Conservation (phyloP, 768 basidiomycete species). For the Sporobolomyces phaffii region DNA sequence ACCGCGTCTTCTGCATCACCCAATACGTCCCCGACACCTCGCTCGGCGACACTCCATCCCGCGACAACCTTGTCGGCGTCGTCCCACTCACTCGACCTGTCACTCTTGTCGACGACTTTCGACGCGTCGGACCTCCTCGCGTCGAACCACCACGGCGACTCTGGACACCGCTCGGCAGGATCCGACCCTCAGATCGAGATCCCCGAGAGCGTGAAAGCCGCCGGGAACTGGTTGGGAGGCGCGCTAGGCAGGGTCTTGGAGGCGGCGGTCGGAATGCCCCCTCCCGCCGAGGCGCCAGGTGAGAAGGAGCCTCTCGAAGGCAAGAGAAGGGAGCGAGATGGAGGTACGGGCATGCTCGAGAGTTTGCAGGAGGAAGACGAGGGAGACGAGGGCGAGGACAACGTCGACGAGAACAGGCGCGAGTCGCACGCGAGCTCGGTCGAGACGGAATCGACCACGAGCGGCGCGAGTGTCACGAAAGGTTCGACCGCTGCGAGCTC, state of each 20-base stretch:
- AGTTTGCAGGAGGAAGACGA: slow-evolving; percentile 14
- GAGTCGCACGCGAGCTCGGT: slow-evolving; percentile 1
- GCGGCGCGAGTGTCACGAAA: background rate
- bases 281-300: background rate
- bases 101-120: slow-evolving; percentile 26
- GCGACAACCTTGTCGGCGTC: background rate
- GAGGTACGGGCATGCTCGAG: background rate
- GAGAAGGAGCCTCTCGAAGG: background rate
- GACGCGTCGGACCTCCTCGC: slow-evolving; percentile 1
- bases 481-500: slow-evolving; percentile 14
- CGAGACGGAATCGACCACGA: background rate
- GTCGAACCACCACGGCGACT: background rate
- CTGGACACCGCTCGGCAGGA: background rate
- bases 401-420: background rate
- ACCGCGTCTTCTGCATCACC: slow-evolving; percentile 16
- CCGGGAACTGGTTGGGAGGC: slow-evolving; percentile 29
- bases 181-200: slow-evolving; percentile 16
- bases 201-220: slow-evolving; percentile 26
- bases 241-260: slow-evolving; percentile 28
- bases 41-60: background rate
- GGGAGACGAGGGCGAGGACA: background rate
- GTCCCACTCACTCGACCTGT: slow-evolving; percentile 30
- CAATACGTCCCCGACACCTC: slow-evolving; percentile 14
- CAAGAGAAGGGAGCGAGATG: background rate
- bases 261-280: slow-evolving; percentile 19